phyloP scores from a whole-genome alignment of 306 rosid species.

The Prunus campanulata region DNA sequence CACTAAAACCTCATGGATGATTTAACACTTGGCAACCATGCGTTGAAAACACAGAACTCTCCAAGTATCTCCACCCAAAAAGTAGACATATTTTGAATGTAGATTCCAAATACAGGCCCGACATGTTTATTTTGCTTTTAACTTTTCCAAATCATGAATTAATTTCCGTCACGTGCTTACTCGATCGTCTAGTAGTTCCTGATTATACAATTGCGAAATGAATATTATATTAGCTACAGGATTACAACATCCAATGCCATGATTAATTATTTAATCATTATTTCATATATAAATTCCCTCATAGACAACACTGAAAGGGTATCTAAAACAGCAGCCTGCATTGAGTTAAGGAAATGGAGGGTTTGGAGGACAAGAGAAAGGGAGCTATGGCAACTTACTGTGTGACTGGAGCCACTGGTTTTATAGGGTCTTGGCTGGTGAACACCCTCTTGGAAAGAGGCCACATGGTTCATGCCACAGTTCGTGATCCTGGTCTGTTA shows the following conservation, averaged over 20 bases:
- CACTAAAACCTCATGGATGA: not conserved
- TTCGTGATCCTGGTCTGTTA: slow-evolving; percentile 63
- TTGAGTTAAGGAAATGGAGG: slow-evolving; percentile 32
- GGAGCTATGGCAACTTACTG: slow-evolving; percentile 41
- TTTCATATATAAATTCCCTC: not conserved
- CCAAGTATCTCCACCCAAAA: not conserved
- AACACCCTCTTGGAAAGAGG: slow-evolving; percentile 69
- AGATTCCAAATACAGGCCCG: not conserved
- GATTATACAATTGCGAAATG: not conserved
- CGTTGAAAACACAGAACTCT: not conserved
- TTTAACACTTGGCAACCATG: not conserved
- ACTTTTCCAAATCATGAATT: not conserved
- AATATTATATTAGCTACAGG: not conserved
- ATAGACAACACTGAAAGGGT: not conserved
- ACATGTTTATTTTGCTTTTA: not conserved
- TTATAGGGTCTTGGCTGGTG: slow-evolving; percentile 71
- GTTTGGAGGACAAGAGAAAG: not conserved
- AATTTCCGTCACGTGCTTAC: not conserved
- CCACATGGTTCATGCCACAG: slow-evolving; percentile 69
- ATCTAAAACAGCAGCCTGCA: not conserved
- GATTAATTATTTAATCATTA: not conserved
- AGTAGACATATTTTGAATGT: not conserved
- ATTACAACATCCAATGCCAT: not conserved
- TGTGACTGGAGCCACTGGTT: slow-evolving; percentile 75
- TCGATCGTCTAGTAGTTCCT: not conserved